Percentiles rank a stretch among this genome's conserved stretches.
Evolutionary conservation across 2,329 filamentous ascomycete species (phyloP).

Genomic region (Colletotrichum navitas): DNA sequence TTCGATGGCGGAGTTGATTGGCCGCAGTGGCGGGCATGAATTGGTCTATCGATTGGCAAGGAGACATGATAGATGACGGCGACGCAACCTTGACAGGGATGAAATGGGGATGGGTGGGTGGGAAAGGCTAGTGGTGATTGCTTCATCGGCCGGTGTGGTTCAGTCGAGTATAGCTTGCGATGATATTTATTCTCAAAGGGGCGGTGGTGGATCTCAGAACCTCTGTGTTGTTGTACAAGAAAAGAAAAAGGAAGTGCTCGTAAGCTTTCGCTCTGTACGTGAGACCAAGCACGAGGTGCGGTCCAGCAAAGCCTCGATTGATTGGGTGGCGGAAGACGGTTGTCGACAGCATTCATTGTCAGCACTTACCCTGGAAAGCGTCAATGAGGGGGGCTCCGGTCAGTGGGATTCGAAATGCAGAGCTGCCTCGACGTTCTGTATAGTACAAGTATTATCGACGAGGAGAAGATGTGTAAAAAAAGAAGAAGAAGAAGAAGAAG

Average conservation of each 20-base stretch:
- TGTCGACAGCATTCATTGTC: background rate
- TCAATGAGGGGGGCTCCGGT: background rate
- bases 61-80: slow-evolving; percentile 24
- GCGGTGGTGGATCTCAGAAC: background rate
- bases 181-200: background rate
- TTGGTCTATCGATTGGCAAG: slow-evolving; percentile 23
- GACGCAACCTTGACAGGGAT: slow-evolving; percentile 26
- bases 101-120: too few species aligned
- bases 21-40: background rate
- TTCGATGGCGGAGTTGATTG: slow-evolving; percentile 8
- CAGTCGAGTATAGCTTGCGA: background rate
- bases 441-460: rapidly evolving
- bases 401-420: background rate
- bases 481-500: background rate
- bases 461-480: background rate
- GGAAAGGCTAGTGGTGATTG: slow-evolving; percentile 9
- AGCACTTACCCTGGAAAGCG: background rate
- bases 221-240: background rate
- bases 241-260: background rate
- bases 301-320: background rate
- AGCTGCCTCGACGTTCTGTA: background rate
- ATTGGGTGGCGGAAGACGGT: background rate
- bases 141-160: background rate
- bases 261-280: background rate
- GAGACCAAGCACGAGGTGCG: background rate